Evolutionary conservation across 2,329 filamentous ascomycete genomes (phyloP).

Genomic region (Hypoxylon sp.): DNA sequence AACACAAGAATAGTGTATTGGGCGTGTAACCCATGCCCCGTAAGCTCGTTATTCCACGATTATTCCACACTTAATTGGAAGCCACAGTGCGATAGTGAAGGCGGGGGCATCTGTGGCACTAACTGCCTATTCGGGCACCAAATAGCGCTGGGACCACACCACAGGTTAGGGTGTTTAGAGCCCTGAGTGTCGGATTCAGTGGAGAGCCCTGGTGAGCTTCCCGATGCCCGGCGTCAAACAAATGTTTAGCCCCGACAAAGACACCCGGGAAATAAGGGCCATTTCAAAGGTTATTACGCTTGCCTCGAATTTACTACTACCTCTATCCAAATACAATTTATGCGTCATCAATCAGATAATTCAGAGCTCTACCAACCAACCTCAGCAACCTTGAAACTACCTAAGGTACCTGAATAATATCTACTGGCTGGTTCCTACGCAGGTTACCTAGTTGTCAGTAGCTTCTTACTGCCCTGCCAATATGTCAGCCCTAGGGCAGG

Average conservation of each 20-base stretch:
- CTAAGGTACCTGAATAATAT: no score
- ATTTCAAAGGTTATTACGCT: neutral
- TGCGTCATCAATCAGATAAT: neutral
- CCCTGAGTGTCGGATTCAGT: slow-evolving; percentile 16
- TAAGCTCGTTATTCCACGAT: slow-evolving; percentile 1
- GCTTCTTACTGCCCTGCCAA: slow-evolving; percentile 7
- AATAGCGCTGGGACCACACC: slow-evolving; percentile 1
- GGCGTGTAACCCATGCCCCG: neutral
- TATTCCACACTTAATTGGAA: slow-evolving; percentile 7
- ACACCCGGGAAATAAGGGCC: no score
- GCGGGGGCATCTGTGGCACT: slow-evolving; percentile 6
- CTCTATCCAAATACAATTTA: neutral
- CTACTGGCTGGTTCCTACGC: neutral
- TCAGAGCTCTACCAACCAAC: neutral
- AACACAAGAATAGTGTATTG: no score
- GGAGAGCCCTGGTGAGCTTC: neutral
- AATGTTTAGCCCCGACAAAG: no score
- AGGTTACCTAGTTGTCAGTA: neutral
- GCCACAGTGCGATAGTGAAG: slow-evolving; percentile 4
- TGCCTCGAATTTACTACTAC: neutral
- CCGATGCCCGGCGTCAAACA: neutral
- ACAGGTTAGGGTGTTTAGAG: neutral
- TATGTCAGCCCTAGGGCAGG: slow-evolving; percentile 25
- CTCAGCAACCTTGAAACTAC: neutral
- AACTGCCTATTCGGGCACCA: slow-evolving; percentile 21